Evolutionary conservation across 305 asterid genomes (phyloP), one percentile per base, ranked within the genome.

Genomic region (Fraxinus sp.): DNA sequence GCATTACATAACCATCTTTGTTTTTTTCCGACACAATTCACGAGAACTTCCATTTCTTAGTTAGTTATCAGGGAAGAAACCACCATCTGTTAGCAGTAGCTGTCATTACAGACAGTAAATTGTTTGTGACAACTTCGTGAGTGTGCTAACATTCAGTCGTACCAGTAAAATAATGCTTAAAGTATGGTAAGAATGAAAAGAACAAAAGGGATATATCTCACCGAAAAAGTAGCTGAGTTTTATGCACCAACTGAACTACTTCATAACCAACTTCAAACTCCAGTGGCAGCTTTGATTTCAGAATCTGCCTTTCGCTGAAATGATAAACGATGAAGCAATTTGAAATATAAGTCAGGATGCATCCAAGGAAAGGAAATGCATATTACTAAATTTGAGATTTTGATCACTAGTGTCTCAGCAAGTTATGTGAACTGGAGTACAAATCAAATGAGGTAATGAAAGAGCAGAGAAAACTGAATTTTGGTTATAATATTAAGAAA

Each of bases 291-390:
- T 91, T 93, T 90, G 83, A 74, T 62, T 55, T 89, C 92, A 6
- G 92, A 86, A 82, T 87, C 93, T 20, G 91, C 57, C 86, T 90
- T 93, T 24, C 89, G 94, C 98, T 91, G 89, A 86, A 81, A 79
- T 13, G 59, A 49, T 3, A 72, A 32, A 79, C 11, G 32, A 24
- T n/a, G 26, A 35, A 68, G 5, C 36, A 83, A 41, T 68, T 39
- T 79, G 79, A 30, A 52, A 18, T 30, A 30, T 30, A 28, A 52
- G 18, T 41, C 66, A 78, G 70, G 79, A 62, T 68, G 37, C 35
- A 85, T 32, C 62, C 37, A 68, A 39, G 32, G 46, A 16, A 33
- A 14, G 14, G 9, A 62, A 22, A 62, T 8, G 14, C 5, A 22
- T 8, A 62, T 2, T 28, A 18, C 71, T 62, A 62, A 59, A 62